These are phyloP conservation scores for Pythium rhizo-oryzae DNA, from an alignment of 352 stramenopile genomes.

Conservation along the genomic window DNA sequence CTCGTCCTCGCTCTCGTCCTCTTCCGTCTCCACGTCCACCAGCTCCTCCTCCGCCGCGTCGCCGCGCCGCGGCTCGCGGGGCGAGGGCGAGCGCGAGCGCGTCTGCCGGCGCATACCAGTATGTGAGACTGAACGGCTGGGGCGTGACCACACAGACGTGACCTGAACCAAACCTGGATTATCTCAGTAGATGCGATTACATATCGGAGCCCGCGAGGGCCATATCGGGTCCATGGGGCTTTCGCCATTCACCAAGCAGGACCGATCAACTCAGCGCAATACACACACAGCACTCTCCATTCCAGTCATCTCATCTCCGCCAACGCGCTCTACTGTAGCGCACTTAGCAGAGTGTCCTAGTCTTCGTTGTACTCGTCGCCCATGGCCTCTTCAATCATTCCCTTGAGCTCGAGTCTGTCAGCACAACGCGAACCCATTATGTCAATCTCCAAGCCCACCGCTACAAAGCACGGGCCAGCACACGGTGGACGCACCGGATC, in stretches of 20 bases:
- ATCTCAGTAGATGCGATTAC: too few species aligned
- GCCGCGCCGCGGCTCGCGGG: too few species aligned
- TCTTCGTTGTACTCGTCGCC: constrained; percentile 90
- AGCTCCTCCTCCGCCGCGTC: too few species aligned
- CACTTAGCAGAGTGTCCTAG: constrained; percentile 27
- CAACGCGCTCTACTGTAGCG: not conserved
- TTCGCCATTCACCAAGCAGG: too few species aligned
- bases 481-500: constrained; percentile 49
- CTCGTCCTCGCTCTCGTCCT: not conserved
- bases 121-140: too few species aligned
- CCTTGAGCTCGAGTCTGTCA: constrained; percentile 77
- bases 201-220: too few species aligned
- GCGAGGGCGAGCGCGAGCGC: too few species aligned
- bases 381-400: constrained; percentile 90
- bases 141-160: too few species aligned
- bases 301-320: not conserved
- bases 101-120: too few species aligned
- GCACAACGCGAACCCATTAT: not conserved
- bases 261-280: too few species aligned
- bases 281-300: not conserved
- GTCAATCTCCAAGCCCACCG: not conserved
- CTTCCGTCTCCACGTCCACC: not conserved
- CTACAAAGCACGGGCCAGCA: not conserved
- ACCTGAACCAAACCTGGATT: too few species aligned
- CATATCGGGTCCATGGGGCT: too few species aligned